A percentile compares a stretch with the other conserved stretches of the same genome.
Evolutionary conservation across 2,329 filamentous ascomycete species (phyloP).

Genomic region (Cercospora canescens): DNA sequence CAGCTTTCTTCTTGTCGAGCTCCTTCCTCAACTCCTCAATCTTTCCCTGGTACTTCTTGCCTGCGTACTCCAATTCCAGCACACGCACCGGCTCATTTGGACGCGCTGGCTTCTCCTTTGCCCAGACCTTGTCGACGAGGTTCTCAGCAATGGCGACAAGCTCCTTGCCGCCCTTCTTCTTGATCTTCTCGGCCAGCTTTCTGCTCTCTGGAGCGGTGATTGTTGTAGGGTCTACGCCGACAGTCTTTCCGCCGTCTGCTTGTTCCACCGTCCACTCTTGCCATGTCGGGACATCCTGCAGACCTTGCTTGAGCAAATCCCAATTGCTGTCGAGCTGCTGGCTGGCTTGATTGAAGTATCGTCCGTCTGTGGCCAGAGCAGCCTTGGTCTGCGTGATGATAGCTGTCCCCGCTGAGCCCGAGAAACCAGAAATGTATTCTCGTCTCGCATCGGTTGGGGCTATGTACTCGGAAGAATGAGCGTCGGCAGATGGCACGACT

Average conservation of each 20-base stretch:
- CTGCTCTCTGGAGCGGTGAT: constrained; percentile 71
- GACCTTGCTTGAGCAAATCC: constrained; percentile 85
- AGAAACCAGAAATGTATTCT: constrained; percentile 91
- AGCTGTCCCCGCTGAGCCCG: constrained; percentile 90
- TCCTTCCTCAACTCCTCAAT: constrained; percentile 86
- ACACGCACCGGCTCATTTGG: constrained; percentile 76
- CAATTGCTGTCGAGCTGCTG: constrained; percentile 92
- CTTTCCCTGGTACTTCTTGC: constrained; percentile 81
- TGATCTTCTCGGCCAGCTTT: constrained; percentile 82
- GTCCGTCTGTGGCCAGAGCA: constrained; percentile 87
- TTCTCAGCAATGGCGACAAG: constrained; percentile 77
- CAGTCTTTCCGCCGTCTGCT: constrained; percentile 77
- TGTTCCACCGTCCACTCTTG: constrained; percentile 92
- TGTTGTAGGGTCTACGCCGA: constrained; percentile 87
- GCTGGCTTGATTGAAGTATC: constrained; percentile 95
- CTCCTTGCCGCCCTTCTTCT: constrained; percentile 78
- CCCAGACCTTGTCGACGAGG: constrained; percentile 91
- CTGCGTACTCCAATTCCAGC: constrained; percentile 71
- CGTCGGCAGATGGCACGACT: constrained; percentile 97
- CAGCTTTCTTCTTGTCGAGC: constrained; percentile 82
- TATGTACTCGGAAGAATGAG: constrained; percentile 97
- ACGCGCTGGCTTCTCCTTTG: constrained; percentile 66
- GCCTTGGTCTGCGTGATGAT: constrained; percentile 85
- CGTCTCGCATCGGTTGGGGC: constrained; percentile 90
- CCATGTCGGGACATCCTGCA: constrained; percentile 94